Evolutionary conservation across 495 filamentous ascomycete genomes (phyloP).

Genomic region (Bryoglossum gracile): DNA sequence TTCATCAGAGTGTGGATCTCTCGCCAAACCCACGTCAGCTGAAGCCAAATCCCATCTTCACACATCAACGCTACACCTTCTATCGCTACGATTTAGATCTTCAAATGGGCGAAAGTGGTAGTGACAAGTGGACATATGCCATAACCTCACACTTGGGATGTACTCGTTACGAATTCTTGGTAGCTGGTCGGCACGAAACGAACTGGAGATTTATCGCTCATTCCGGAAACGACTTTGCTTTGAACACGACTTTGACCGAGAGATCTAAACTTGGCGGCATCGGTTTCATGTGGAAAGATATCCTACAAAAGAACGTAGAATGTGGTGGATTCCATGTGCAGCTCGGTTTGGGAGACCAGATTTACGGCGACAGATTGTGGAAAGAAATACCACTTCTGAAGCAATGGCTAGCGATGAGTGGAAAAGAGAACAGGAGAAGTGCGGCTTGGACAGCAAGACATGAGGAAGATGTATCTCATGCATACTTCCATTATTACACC

Average conservation of each 20-base stretch:
- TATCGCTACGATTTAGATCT: conserved; percentile 93
- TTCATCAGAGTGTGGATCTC: conserved; percentile 84
- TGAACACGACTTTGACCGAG: conserved; percentile 79
- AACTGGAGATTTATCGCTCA: conserved; percentile 97
- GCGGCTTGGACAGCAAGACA: conserved; percentile 86
- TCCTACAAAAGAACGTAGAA: conserved; percentile 94
- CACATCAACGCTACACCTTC: conserved; percentile 89
- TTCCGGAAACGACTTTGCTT: conserved; percentile 89
- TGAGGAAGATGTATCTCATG: conserved; percentile 90
- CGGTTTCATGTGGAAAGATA: conserved; percentile 97
- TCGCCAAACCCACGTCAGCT: conserved; percentile 91
- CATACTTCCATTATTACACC: conserved; percentile 98
- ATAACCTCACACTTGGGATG: conserved; percentile 95
- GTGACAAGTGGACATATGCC: conserved; percentile 95
- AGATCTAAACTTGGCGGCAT: conserved; percentile 76
- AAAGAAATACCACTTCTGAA: conserved; percentile 86
- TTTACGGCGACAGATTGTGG: conserved; percentile 95
- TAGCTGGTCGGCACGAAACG: conserved; percentile 81
- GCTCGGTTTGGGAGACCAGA: conserved; percentile 85
- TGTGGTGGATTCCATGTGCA: conserved; percentile 94
- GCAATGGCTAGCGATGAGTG: conserved; percentile 87
- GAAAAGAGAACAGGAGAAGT: conserved; percentile 86
- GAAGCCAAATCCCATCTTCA: conserved; percentile 73
- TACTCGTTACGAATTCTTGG: conserved; percentile 96
- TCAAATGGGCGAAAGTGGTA: conserved; percentile 73